These are phyloP conservation scores for Lachnellula subtilissima DNA, from an alignment of 2,329 filamentous ascomycete genomes.

Conservation along the genomic window DNA sequence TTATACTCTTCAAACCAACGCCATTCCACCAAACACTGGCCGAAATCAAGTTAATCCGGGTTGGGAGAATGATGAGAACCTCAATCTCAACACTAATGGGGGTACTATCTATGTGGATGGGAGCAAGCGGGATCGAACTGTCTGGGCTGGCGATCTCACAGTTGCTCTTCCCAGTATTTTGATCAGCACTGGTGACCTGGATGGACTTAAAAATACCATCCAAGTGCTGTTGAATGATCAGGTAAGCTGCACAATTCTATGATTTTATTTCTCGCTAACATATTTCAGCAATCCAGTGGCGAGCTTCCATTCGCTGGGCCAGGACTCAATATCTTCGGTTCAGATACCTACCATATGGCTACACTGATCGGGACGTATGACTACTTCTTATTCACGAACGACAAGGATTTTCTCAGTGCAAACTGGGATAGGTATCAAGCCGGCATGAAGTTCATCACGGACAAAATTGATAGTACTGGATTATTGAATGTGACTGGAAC, in stretches of 20 bases:
- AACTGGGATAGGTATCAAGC: constrained; percentile 46
- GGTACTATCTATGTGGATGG: constrained; percentile 42
- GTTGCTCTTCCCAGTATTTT: constrained; percentile 51
- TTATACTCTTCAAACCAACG: constrained; percentile 37
- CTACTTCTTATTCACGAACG: constrained; percentile 51
- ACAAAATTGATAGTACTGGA: constrained; percentile 38
- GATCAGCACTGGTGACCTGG: constrained; percentile 50
- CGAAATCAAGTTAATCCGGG: constrained; percentile 26
- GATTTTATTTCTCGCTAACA: not conserved
- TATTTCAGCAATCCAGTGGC: constrained; percentile 32
- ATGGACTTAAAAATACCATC: constrained; percentile 45
- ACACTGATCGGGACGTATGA: constrained; percentile 55
- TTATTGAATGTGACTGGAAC: constrained; percentile 25
- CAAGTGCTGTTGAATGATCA: constrained; percentile 40
- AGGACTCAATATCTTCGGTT: constrained; percentile 35
- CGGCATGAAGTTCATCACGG: constrained; percentile 42
- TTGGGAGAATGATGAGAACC: constrained; percentile 39
- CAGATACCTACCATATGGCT: constrained; percentile 54
- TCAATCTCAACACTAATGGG: constrained; percentile 31
- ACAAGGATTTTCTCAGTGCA: constrained; percentile 41
- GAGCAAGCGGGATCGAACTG: constrained; percentile 53
- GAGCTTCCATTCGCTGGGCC: constrained; percentile 46
- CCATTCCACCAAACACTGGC: constrained; percentile 28
- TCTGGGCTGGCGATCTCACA: constrained; percentile 59
- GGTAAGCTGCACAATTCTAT: constrained; percentile 1